Conservation (phyloP, 1,284 basidiomycete species). For the Ganoderma leucocontextum region DNA sequence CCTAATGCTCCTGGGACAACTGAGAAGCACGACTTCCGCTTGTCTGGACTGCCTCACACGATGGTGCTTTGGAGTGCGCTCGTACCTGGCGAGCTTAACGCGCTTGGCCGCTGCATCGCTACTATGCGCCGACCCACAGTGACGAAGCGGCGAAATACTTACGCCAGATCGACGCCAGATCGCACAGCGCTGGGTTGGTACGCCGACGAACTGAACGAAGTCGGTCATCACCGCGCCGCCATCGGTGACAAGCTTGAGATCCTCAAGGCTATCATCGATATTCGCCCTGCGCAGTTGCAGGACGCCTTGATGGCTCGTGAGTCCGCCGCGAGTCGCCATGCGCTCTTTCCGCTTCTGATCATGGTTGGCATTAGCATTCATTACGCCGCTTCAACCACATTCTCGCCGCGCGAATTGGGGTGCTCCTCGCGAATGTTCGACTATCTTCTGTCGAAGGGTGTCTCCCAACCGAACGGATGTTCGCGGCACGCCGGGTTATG, state of each 20-base stretch:
- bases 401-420: constrained; percentile 49
- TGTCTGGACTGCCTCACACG: constrained; percentile 53
- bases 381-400: constrained; percentile 53
- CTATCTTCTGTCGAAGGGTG: constrained; percentile 55
- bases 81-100: constrained; percentile 53
- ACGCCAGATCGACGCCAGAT: constrained; percentile 48
- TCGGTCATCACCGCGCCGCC: constrained; percentile 54
- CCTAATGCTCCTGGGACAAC: constrained; percentile 46
- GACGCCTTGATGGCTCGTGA: constrained; percentile 50
- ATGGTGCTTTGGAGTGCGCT: constrained; percentile 47
- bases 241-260: constrained; percentile 44
- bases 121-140: constrained; percentile 53
- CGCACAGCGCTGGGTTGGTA: constrained; percentile 58
- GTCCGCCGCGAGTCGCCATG: constrained; percentile 21
- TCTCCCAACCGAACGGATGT: constrained; percentile 51
- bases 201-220: constrained; percentile 53
- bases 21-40: constrained; percentile 40
- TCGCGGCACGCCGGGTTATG: constrained; percentile 46
- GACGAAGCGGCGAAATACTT: constrained; percentile 50
- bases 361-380: constrained; percentile 47
- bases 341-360: neutral
- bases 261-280: constrained; percentile 52
- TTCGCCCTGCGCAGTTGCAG: constrained; percentile 50
- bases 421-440: constrained; percentile 51
- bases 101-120: constrained; percentile 48